Percentiles rank a stretch among this genome's conserved stretches.
Evolutionary conservation across 23 red algal species (phyloP).

Genomic region (Gracilaria caudata): DNA sequence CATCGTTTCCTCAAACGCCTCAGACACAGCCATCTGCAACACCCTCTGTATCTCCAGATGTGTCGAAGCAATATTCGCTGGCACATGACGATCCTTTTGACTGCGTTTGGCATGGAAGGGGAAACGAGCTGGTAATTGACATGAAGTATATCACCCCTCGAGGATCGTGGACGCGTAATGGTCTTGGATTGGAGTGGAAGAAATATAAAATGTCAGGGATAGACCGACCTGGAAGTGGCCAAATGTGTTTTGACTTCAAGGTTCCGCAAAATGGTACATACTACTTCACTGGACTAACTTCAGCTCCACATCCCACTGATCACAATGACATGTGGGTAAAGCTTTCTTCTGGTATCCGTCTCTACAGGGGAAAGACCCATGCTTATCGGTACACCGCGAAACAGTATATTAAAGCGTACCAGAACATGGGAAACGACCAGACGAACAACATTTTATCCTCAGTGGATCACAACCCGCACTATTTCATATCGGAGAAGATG

Average conservation of each 20-base stretch:
- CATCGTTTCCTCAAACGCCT: not conserved
- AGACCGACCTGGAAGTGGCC: conserved; percentile 39
- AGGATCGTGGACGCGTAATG: conserved; percentile 14
- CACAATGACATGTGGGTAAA: conserved; percentile 74
- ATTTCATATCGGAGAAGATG: conserved; percentile 27
- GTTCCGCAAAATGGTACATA: conserved; percentile 36
- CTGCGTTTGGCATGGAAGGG: conserved; percentile 18
- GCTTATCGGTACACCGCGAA: not conserved
- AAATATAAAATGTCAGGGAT: conserved; percentile 12
- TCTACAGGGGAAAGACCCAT: conserved; percentile 26
- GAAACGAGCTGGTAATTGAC: conserved; percentile 20
- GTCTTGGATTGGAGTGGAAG: conserved; percentile 35
- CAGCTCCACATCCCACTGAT: conserved; percentile 64
- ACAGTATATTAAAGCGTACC: conserved; percentile 46
- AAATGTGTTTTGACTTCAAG: conserved; percentile 41
- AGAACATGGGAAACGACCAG: conserved; percentile 17
- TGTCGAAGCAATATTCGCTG: not conserved
- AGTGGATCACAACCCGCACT: conserved; percentile 50
- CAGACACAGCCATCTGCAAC: not conserved
- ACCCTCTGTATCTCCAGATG: conserved; percentile 2
- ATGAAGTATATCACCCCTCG: conserved; percentile 5
- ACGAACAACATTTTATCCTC: conserved; percentile 14
- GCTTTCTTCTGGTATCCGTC: conserved; percentile 32
- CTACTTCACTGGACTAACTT: conserved; percentile 50
- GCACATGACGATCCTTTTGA: not conserved